Base-by-base conservation (phyloP, 164 flowering plant genomes). In the Dillenia suffruticosa region DNA sequence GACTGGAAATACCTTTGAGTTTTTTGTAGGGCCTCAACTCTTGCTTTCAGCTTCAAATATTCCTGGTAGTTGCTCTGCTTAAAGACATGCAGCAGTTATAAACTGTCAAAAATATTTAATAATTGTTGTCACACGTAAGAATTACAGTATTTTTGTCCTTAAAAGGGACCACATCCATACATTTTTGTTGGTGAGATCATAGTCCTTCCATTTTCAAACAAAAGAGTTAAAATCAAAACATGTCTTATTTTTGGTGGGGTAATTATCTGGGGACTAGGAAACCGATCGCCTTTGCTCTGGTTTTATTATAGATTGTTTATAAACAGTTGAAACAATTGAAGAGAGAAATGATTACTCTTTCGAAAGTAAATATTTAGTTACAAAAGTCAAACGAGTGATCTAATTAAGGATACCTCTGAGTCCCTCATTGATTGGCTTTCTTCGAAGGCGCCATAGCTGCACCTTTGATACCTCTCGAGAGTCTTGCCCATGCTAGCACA, bases 31-130 rank as follows among this genome's bases (percentile, higher is more conserved):
- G 54, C 62, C 70, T 83, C 85, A 49, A 77, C 82, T 67, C 70
- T 77, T 46, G 75, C 76, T 69, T 81, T 83, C 3, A 81, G 74
- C 74, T 65, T 79, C 51, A 81, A 40, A 62, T 81, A 83, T 59
- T 83, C 85, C 45, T 76, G 77, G 65, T 79, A 81, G 70, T 68
- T 74, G 59, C 56, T 75, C 81, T 83, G 81, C 74, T 69, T 26
- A 51, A 49, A 22, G 3, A 54, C 57, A 45, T n/a, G 15, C 24
- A 64, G 64, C 43, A 47, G 9, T 47, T 24, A 13, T 5, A 24
- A 12, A 49, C 44, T 44, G 24, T 46, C 45, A 44, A 2, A 57
- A 14, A 16, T 46, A 2, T 26, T 2, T 26, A 26, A 26, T 2
- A 26, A 2, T 26, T 26, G 40, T 26, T 26, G 40, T 26, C 40